A percentile compares a stretch with the other conserved stretches of the same genome.
Evolutionary conservation across 2,329 filamentous ascomycete genomes (phyloP).

Genomic region (Venturia effusa): DNA sequence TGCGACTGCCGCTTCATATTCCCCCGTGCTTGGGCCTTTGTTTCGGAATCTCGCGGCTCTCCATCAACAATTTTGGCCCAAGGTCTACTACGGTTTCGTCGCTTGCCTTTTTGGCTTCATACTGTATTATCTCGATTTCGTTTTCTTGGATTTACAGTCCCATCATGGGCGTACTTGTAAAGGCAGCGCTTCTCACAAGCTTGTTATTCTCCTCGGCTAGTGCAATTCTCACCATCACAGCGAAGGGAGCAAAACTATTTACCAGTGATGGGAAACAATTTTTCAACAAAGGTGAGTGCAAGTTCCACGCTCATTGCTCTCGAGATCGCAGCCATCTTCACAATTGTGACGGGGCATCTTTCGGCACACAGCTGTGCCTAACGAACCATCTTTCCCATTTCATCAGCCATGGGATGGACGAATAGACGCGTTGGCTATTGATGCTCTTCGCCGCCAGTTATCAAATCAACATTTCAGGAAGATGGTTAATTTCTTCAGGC

Average conservation of each 20-base stretch:
- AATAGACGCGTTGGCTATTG: too few species aligned
- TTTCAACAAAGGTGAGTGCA: slow-evolving; percentile 61
- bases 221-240: slow-evolving; percentile 44
- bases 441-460: background rate
- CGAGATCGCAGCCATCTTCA: background rate
- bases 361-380: background rate
- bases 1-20: background rate
- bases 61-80: background rate
- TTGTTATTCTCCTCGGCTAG: slow-evolving; percentile 22
- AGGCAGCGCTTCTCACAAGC: slow-evolving; percentile 2
- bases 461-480: background rate
- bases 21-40: background rate
- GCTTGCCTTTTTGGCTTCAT: background rate
- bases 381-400: background rate
- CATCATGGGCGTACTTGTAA: background rate
- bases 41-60: background rate
- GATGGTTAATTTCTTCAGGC: background rate
- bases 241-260: slow-evolving; percentile 75
- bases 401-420: background rate
- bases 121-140: background rate
- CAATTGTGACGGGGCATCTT: background rate
- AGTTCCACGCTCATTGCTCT: slow-evolving; percentile 6
- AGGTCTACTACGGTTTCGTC: background rate
- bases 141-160: background rate
- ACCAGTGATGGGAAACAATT: slow-evolving; percentile 69